Evolutionary conservation across 257 asterid genomes (phyloP).

Genomic region (Ballota nigra): DNA sequence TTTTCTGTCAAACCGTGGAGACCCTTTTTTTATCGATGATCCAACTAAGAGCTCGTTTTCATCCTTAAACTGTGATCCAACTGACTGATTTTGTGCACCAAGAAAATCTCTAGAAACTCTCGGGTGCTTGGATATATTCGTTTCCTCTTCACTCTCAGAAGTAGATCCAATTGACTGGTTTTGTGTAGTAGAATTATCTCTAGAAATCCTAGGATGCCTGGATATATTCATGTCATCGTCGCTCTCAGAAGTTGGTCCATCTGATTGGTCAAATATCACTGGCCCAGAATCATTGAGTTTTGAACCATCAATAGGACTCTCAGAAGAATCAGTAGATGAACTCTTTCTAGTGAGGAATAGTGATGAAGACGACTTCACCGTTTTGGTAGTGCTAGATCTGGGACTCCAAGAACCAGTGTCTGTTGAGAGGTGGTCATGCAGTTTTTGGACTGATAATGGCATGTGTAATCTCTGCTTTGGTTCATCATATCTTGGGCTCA

Average conservation of each 20-base stretch:
- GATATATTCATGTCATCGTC: slow-evolving; percentile 36
- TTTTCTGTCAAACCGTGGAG: slow-evolving; percentile 28
- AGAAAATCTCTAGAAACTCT: slow-evolving; percentile 15
- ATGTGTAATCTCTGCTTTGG: slow-evolving; percentile 31
- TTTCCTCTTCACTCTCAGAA: background rate
- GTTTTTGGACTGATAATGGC: slow-evolving; percentile 44
- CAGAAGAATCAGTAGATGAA: slow-evolving; percentile 37
- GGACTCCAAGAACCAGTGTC: slow-evolving; percentile 34
- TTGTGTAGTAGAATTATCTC: slow-evolving; percentile 13
- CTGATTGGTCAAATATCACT: slow-evolving; percentile 53
- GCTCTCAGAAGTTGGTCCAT: slow-evolving; percentile 46
- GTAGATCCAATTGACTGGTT: background rate
- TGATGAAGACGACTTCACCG: slow-evolving; percentile 29
- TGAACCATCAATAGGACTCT: slow-evolving; percentile 29
- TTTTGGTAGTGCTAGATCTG: slow-evolving; percentile 34
- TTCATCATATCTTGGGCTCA: slow-evolving; percentile 47
- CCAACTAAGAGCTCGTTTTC: slow-evolving; percentile 19
- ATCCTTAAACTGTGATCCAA: slow-evolving; percentile 25
- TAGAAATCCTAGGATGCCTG: slow-evolving; percentile 14
- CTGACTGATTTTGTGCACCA: slow-evolving; percentile 21
- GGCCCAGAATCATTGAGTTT: slow-evolving; percentile 13
- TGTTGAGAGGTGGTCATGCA: slow-evolving; percentile 21
- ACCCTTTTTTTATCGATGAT: slow-evolving; percentile 15
- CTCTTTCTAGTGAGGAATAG: slow-evolving; percentile 27
- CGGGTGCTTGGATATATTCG: background rate